Evolutionary conservation across 257 asterid species (phyloP).

Genomic region (Striga asiatica): DNA sequence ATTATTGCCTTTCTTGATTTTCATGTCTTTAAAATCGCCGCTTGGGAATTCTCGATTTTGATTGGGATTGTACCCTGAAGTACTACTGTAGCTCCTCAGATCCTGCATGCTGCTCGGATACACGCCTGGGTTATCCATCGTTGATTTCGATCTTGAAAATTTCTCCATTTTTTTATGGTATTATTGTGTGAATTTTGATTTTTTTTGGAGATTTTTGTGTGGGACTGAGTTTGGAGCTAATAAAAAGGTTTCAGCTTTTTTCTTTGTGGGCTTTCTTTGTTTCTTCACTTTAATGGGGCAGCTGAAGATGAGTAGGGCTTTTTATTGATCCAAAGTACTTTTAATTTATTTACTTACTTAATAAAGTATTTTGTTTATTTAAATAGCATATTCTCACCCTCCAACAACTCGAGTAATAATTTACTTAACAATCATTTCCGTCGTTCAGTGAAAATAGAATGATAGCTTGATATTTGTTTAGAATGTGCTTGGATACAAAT

Average conservation of each 20-base stretch:
- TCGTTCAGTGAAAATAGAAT: no score
- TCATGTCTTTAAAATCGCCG: constrained; percentile 21
- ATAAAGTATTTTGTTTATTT: neutral
- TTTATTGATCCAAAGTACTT: neutral
- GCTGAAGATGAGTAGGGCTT: neutral
- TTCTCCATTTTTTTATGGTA: constrained; percentile 28
- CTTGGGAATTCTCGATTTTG: neutral
- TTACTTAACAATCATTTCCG: neutral
- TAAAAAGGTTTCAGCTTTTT: neutral
- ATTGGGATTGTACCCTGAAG: constrained; percentile 23
- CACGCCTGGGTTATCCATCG: constrained; percentile 19
- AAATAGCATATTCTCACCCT: neutral
- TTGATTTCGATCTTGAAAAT: constrained; percentile 47
- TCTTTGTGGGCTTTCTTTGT: neutral
- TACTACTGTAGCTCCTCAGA: constrained; percentile 71
- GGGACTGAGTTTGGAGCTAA: constrained; percentile 3
- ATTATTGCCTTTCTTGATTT: constrained; percentile 27
- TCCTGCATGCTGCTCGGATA: constrained; percentile 46
- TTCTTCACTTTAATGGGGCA: neutral
- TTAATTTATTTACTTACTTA: neutral
- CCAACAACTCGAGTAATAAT: neutral
- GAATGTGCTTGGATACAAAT: no score
- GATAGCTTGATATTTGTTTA: no score
- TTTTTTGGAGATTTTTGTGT: constrained; percentile 5
- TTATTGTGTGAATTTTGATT: no score